phyloP scores from a whole-genome alignment of 805 yeast species.

The Saturnispora kantuleensis region DNA sequence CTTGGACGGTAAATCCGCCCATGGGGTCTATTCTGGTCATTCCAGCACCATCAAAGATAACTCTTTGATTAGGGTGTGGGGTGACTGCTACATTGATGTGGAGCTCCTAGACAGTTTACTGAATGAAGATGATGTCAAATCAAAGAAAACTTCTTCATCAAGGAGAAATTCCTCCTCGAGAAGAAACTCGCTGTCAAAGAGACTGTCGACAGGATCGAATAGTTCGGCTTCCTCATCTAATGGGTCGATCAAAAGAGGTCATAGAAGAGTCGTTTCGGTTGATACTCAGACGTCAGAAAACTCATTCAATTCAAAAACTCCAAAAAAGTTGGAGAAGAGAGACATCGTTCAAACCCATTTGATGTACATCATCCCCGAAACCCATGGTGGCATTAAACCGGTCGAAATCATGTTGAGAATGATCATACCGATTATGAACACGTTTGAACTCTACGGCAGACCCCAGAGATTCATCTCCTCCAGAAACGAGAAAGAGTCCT shows the following conservation, averaged over 20 bases:
- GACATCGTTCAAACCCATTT: conserved; percentile 21
- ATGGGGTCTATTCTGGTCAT: conserved; percentile 51
- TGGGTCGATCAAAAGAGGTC: conserved; percentile 11
- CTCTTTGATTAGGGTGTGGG: conserved; percentile 45
- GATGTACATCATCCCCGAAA: conserved; percentile 44
- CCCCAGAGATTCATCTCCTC: conserved; percentile 54
- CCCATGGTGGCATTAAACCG: conserved; percentile 63
- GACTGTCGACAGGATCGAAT: conserved; percentile 22
- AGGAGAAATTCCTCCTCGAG: neutral
- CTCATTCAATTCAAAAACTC: conserved; percentile 19
- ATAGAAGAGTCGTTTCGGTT: conserved; percentile 20
- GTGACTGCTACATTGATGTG: conserved; percentile 42
- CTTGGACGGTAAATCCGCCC: conserved; percentile 34
- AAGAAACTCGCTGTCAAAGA: conserved; percentile 16
- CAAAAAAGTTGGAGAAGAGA: conserved; percentile 18
- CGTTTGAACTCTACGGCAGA: conserved; percentile 65
- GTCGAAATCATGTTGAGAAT: conserved; percentile 66
- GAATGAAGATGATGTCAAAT: conserved; percentile 9
- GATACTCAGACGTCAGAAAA: conserved; percentile 20
- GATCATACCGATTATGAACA: conserved; percentile 58
- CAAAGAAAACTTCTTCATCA: too few relatives aligned
- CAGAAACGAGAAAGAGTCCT: conserved; percentile 42
- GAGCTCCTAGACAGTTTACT: conserved; percentile 12
- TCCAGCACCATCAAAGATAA: conserved; percentile 48
- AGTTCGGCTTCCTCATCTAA: conserved; percentile 15